Evolutionary conservation across 176 grass and related monocot species (phyloP).

Genomic region (Hyparrhenia diplandra): DNA sequence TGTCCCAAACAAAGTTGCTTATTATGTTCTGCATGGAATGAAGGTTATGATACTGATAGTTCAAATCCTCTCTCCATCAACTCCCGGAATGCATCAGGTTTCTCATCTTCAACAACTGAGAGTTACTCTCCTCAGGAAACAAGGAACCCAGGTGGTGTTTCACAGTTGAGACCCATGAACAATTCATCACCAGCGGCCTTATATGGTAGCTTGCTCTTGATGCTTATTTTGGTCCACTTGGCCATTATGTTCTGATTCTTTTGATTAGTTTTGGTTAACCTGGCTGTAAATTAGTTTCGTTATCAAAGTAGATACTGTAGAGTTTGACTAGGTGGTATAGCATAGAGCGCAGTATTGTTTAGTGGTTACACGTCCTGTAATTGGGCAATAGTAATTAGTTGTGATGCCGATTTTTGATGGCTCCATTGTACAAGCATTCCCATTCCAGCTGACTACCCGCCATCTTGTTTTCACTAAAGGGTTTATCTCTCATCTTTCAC

Average conservation of each 20-base stretch:
- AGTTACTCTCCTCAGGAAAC: conserved; percentile 57
- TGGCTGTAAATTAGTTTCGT: conserved; percentile 18
- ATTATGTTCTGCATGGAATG: not conserved
- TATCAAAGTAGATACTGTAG: conserved; percentile 14
- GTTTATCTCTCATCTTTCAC: not conserved
- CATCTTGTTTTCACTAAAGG: not conserved
- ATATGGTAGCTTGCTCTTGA: not conserved
- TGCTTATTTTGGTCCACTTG: conserved; percentile 31
- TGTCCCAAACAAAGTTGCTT: not conserved
- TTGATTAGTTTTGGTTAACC: not conserved
- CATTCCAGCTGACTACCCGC: no score
- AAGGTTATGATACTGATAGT: conserved; percentile 61
- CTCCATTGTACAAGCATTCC: not conserved
- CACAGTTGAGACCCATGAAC: conserved; percentile 45
- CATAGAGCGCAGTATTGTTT: not conserved
- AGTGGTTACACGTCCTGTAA: conserved; percentile 19
- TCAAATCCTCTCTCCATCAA: conserved; percentile 56
- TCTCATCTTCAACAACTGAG: conserved; percentile 29
- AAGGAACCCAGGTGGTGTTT: conserved; percentile 39
- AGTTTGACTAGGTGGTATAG: conserved; percentile 22
- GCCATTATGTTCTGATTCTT: conserved; percentile 30
- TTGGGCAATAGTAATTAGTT: conserved; percentile 23
- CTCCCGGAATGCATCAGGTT: conserved; percentile 39
- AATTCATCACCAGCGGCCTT: conserved; percentile 15
- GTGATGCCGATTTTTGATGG: conserved; percentile 30